Evolutionary conservation across 2,329 filamentous ascomycete genomes (phyloP).

Genomic region (Aspergillus sp.): DNA sequence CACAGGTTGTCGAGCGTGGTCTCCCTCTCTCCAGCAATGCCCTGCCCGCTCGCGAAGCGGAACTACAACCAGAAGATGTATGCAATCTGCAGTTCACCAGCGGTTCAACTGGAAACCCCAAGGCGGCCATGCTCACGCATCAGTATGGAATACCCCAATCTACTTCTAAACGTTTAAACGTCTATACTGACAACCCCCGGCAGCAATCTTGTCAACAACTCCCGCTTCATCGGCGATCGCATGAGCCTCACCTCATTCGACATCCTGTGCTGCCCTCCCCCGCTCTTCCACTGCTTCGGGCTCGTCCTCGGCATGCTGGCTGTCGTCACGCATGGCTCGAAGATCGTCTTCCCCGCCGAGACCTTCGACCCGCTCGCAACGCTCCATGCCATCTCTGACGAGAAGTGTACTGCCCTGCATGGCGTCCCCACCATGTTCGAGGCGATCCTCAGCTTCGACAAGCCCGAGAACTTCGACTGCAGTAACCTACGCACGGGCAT

Average conservation of each 20-base stretch:
- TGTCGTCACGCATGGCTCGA: conserved; percentile 70
- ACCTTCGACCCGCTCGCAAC: conserved; percentile 69
- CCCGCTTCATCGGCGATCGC: conserved; percentile 70
- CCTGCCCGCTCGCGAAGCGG: conserved; percentile 54
- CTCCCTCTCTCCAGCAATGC: conserved; percentile 49
- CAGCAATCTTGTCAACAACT: conserved; percentile 58
- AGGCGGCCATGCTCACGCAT: conserved; percentile 73
- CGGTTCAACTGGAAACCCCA: conserved; percentile 71
- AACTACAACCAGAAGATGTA: conserved; percentile 64
- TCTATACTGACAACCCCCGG: background rate
- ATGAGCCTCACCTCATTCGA: conserved; percentile 68
- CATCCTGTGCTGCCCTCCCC: conserved; percentile 76
- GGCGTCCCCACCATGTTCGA: conserved; percentile 86
- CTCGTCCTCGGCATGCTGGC: conserved; percentile 74
- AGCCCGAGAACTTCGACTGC: conserved; percentile 48
- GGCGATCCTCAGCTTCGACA: conserved; percentile 54
- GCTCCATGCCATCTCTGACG: conserved; percentile 64
- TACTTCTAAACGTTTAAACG: background rate
- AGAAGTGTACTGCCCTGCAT: conserved; percentile 72
- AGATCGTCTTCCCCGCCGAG: conserved; percentile 73
- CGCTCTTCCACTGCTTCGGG: conserved; percentile 84
- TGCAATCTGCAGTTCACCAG: conserved; percentile 75
- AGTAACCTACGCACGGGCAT: conserved; percentile 70
- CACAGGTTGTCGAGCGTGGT: conserved; percentile 57
- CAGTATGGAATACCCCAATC: conserved; percentile 46